These are phyloP conservation scores for Backusella morwellensis DNA, from an alignment of 192 early-diverging fungal genomes.

Conservation along the genomic window DNA sequence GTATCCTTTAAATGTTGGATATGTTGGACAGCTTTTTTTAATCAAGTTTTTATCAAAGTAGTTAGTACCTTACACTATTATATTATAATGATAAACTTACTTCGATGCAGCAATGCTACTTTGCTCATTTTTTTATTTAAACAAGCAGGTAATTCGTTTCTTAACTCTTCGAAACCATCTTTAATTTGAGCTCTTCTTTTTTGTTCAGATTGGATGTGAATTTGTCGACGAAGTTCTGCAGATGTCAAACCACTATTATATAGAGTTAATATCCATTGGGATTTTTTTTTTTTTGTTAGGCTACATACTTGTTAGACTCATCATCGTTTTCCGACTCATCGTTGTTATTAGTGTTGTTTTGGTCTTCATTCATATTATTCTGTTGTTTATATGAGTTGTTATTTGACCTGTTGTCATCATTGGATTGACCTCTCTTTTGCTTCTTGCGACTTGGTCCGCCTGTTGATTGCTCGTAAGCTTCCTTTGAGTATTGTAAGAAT, in stretches of 20 bases:
- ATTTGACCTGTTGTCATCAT: background rate
- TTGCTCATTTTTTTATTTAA: slow-evolving; percentile 42
- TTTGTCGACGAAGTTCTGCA: slow-evolving; percentile 33
- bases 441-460: slow-evolving; percentile 18
- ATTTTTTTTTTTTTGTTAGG: background rate
- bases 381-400: background rate
- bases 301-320: background rate
- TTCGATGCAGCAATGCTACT: slow-evolving; percentile 36
- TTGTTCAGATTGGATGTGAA: slow-evolving; percentile 40
- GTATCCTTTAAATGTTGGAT: slow-evolving; percentile 44
- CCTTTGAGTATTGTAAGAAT: slow-evolving; percentile 36
- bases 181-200: slow-evolving; percentile 41
- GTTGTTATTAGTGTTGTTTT: background rate
- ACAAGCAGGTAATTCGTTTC: slow-evolving; percentile 33
- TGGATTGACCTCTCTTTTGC: background rate
- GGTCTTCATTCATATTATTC: background rate
- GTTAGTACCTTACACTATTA: background rate
- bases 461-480: slow-evolving; percentile 34
- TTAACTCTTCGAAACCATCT: slow-evolving; percentile 38
- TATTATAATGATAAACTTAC: slow-evolving; percentile 15
- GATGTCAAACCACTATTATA: slow-evolving; percentile 15
- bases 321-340: background rate
- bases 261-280: background rate
- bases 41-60: background rate
- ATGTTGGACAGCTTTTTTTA: slow-evolving; percentile 37